Conservation (phyloP, 73 alveolate species). For the Paramecium biaurelia region DNA sequence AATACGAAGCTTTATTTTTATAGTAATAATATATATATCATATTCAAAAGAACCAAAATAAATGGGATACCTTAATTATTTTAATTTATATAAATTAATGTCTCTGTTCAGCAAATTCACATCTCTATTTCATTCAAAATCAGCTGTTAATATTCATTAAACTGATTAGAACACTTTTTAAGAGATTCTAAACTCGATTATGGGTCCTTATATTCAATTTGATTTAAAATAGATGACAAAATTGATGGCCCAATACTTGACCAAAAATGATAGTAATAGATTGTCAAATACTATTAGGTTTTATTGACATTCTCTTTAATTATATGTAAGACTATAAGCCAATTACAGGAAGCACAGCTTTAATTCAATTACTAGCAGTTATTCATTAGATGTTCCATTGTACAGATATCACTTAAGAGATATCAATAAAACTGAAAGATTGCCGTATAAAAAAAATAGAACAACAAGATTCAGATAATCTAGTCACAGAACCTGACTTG, state of each 20-base stretch:
- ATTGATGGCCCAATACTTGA: not conserved
- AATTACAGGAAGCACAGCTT: not conserved
- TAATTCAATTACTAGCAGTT: not conserved
- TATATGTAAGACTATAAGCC: not conserved
- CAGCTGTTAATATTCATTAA: not conserved
- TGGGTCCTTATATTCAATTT: not conserved
- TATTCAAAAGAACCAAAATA: not conserved
- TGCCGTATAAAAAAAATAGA: not conserved
- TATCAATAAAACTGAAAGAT: slow-evolving; percentile 18
- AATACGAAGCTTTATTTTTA: not conserved
- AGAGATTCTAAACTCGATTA: not conserved
- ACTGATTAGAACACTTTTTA: not conserved
- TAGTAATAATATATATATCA: not conserved
- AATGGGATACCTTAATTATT: not conserved
- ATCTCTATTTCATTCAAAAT: not conserved
- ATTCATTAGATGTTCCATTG: not conserved
- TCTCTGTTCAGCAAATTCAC: slow-evolving; percentile 25
- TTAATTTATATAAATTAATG: not conserved
- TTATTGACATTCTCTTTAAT: not conserved
- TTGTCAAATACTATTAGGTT: not conserved
- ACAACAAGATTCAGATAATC: not conserved
- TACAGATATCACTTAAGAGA: not conserved
- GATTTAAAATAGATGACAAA: not conserved
- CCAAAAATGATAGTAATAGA: not conserved
- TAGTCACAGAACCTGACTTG: slow-evolving; percentile 16